These are phyloP conservation scores for Phytomonas serpens DNA, from an alignment of 208 protist genomes.

Conservation along the genomic window DNA sequence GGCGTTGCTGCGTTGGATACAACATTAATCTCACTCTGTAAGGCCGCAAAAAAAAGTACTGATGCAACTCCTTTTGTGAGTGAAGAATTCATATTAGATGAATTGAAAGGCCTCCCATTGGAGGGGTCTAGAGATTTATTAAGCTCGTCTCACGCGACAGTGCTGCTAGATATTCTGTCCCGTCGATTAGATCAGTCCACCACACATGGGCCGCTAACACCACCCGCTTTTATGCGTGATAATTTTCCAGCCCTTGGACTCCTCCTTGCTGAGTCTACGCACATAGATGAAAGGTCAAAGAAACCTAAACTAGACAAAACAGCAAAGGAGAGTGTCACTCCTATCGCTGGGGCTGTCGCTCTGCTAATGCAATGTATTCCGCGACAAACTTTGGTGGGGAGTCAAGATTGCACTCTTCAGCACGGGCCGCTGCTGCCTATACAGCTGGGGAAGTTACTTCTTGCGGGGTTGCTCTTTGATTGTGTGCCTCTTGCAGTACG, in stretches of 20 bases:
- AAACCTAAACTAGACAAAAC: neutral
- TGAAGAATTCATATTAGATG: constrained; percentile 15
- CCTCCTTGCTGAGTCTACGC: neutral
- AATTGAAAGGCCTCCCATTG: neutral
- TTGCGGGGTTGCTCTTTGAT: constrained; percentile 38
- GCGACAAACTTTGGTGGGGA: neutral
- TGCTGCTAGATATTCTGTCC: neutral
- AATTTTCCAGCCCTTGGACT: neutral
- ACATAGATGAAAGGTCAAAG: neutral
- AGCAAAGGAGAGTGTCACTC: neutral
- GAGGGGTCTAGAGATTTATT: constrained; percentile 16
- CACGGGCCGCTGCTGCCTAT: constrained; percentile 32
- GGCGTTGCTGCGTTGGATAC: constrained; percentile 13
- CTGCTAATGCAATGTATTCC: neutral
- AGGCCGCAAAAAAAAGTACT: constrained; percentile 13
- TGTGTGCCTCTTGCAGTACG: constrained; percentile 18
- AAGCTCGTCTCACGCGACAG: neutral
- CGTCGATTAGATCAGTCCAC: neutral
- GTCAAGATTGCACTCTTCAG: neutral
- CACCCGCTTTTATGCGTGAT: neutral
- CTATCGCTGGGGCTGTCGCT: neutral
- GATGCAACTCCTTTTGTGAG: constrained; percentile 5
- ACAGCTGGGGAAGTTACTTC: constrained; percentile 69
- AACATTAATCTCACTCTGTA: constrained; percentile 14
- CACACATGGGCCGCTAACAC: neutral